Evolutionary conservation across 768 basidiomycete species (phyloP).

Genomic region (Antrodiella citrinella): DNA sequence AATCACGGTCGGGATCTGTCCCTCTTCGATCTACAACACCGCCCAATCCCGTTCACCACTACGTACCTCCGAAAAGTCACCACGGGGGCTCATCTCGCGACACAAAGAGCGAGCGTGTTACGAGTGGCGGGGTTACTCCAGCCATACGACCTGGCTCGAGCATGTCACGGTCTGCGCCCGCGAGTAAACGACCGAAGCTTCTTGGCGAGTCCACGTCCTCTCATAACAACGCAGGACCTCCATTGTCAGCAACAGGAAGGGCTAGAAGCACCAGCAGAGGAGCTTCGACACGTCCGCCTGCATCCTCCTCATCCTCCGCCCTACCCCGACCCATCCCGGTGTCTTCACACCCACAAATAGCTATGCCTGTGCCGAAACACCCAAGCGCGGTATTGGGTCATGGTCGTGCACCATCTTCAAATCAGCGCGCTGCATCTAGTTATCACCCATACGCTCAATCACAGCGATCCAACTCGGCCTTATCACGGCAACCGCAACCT

Average conservation of each 20-base stretch:
- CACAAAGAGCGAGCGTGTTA: neutral
- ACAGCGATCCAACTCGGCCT: slow-evolving; percentile 9
- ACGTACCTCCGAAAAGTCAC: slow-evolving; percentile 17
- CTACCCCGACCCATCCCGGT: slow-evolving; percentile 32
- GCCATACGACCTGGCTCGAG: slow-evolving; percentile 51
- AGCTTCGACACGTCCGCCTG: slow-evolving; percentile 24
- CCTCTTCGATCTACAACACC: slow-evolving; percentile 59
- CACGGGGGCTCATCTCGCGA: neutral
- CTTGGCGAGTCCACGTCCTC: slow-evolving; percentile 29
- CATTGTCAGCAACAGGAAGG: neutral
- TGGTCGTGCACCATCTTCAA: slow-evolving; percentile 33
- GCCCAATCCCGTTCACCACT: slow-evolving; percentile 22
- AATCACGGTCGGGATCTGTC: slow-evolving; percentile 42
- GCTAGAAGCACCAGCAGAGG: slow-evolving; percentile 19
- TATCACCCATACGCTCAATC: slow-evolving; percentile 14
- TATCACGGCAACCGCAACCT: slow-evolving; percentile 13
- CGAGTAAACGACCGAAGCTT: slow-evolving; percentile 56
- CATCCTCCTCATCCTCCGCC: slow-evolving; percentile 27
- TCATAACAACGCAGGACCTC: slow-evolving; percentile 10
- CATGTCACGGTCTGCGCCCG: slow-evolving; percentile 39
- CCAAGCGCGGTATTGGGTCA: slow-evolving; percentile 49
- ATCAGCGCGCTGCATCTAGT: slow-evolving; percentile 20
- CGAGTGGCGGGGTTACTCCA: slow-evolving; percentile 44
- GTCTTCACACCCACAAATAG: slow-evolving; percentile 13
- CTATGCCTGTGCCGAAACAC: slow-evolving; percentile 44